Base-by-base conservation (phyloP, 208 protist species). In the Acanthamoeba castellanii region DNA sequence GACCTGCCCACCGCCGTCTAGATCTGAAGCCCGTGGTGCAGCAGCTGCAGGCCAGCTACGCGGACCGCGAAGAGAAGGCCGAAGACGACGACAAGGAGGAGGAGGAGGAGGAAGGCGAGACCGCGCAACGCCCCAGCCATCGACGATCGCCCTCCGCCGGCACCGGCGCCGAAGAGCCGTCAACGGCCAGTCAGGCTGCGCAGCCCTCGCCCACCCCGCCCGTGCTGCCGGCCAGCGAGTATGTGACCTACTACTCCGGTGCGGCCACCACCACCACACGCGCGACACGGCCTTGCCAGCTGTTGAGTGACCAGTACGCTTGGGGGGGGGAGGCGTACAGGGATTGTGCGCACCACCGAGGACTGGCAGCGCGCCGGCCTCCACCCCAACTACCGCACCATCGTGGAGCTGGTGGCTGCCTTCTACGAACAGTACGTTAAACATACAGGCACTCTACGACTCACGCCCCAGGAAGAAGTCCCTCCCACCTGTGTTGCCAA, bases 321-420 rank as follows among this genome's bases (percentile, higher is more conserved):
- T 68, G 16, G 1, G 22, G 61, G 61, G 16, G 1, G 27, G 61
- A 27, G 8, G 8, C 20, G 27, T 8, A 25, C 66, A 30, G 66
- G 16, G 22, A 1, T 68, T 27, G 27, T 68, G 5, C 61, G 61
- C 61, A 18, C 16, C 22, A 74, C 32, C 22, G 66, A 74, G 32
- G n/a, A 74, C n/a, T 74, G 66, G 66, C n/a, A 74, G n/a, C 22
- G 66, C 32, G 66, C 32, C 66, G 66, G n/a, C 66, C 32, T 74
- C 32, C 66, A 20, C 13, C 66, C 22, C 25, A 30, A 13, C 22
- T 30, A 74, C 66, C 66, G 66, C 25, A 16, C 27, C 32, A 74
- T 74, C n/a, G 32, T 74, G 18, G 66, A 74, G 32, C 25, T 74
- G 13, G 32, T 74, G 8, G 66, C 66, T 0, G 66, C 66, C 66